Conservation (phyloP, 1,284 basidiomycete species). For the Ganoderma sp. region DNA sequence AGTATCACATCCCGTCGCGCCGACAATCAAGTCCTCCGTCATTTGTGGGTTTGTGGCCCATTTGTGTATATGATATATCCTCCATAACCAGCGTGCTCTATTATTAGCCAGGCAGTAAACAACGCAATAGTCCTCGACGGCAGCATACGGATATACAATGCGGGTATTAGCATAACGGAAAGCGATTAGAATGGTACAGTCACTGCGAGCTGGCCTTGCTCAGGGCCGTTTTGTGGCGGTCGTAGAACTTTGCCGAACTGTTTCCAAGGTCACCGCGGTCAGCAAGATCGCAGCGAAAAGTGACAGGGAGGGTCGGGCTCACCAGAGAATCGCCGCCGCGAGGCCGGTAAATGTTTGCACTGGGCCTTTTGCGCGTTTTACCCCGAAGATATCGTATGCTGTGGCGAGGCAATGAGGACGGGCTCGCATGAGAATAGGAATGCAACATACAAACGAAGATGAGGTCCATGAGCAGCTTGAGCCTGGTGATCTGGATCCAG, state of each 20-base stretch:
- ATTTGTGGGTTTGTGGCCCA: constrained; percentile 5
- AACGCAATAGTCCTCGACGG: constrained; percentile 20
- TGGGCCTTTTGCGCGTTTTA: constrained; percentile 64
- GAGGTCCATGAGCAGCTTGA: constrained; percentile 79
- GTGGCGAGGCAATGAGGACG: constrained; percentile 13
- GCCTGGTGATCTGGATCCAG: constrained; percentile 72
- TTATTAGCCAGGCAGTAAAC: constrained; percentile 18
- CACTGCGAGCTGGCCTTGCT: constrained; percentile 50
- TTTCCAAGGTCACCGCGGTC: constrained; percentile 6
- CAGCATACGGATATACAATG: constrained; percentile 21
- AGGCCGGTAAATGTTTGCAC: constrained; percentile 72
- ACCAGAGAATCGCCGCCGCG: constrained; percentile 75
- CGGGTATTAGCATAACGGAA: constrained; percentile 24
- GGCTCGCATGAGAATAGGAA: background rate
- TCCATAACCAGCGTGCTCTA: constrained; percentile 22
- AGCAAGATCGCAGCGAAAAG: constrained; percentile 20
- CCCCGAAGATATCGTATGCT: constrained; percentile 63
- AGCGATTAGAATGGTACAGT: constrained; percentile 9
- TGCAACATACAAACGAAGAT: constrained; percentile 78
- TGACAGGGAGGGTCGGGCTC: constrained; percentile 29
- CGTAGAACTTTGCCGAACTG: constrained; percentile 73
- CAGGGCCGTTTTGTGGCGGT: constrained; percentile 66
- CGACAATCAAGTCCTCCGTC: background rate
- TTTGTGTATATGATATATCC: constrained; percentile 3
- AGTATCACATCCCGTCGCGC: constrained; percentile 6